Percentiles rank a stretch among this genome's conserved stretches.
These are phyloP conservation scores for Epichloe elymi DNA, from an alignment of 2,329 filamentous ascomycete species.

Conservation along the genomic window DNA sequence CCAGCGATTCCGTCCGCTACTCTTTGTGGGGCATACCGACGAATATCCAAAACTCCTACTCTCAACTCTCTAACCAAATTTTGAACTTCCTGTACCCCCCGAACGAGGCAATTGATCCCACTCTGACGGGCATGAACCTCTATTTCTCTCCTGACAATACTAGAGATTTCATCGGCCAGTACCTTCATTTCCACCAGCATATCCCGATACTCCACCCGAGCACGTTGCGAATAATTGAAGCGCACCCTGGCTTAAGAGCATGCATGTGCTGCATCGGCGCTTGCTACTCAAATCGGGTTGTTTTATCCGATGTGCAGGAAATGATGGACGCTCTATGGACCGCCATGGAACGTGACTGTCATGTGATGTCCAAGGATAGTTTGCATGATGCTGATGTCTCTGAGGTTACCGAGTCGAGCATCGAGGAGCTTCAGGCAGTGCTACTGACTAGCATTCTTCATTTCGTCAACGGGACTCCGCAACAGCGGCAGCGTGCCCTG, in stretches of 20 bases:
- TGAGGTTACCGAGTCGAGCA: conserved; percentile 23
- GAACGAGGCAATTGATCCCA: conserved; percentile 32
- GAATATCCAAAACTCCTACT: conserved; percentile 36
- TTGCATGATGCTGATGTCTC: conserved; percentile 12
- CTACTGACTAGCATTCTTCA: conserved; percentile 48
- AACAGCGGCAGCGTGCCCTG: conserved; percentile 51
- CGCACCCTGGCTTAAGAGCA: conserved; percentile 53
- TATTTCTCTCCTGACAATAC: conserved; percentile 56
- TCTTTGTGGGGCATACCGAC: conserved; percentile 35
- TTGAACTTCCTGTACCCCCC: conserved; percentile 43
- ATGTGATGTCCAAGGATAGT: conserved; percentile 24
- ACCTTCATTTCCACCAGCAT: conserved; percentile 60
- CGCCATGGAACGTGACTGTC: conserved; percentile 44
- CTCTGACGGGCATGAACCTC: conserved; percentile 42
- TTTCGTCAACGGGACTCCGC: conserved; percentile 56
- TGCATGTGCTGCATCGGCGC: conserved; percentile 62
- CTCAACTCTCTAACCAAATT: conserved; percentile 41
- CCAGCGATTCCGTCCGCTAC: conserved; percentile 34
- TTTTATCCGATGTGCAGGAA: conserved; percentile 47
- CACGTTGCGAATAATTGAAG: conserved; percentile 53
- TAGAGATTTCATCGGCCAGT: conserved; percentile 57
- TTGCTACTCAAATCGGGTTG: conserved; percentile 55
- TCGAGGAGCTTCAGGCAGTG: conserved; percentile 57
- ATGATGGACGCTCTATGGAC: conserved; percentile 52
- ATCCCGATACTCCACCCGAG: conserved; percentile 61